Conservation (phyloP, 2,329 filamentous ascomycete species). For the Monilinia vaccinii-corymbosi region DNA sequence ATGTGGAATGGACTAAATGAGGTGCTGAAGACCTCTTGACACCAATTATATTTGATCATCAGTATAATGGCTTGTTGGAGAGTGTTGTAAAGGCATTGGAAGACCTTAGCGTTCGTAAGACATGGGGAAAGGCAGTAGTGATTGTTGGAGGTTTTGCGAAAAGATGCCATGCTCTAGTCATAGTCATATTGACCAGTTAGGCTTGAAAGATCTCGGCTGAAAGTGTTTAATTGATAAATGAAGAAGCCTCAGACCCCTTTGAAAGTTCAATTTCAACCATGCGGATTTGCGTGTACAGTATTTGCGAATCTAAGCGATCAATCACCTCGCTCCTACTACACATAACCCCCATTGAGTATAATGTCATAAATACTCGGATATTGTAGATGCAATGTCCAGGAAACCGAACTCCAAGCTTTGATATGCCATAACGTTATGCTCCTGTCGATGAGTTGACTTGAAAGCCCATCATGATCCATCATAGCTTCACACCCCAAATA, state of each 20-base stretch:
- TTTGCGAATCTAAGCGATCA: neutral
- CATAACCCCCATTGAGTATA: conserved; percentile 14
- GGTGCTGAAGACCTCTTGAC: conserved; percentile 41
- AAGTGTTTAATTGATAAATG: neutral
- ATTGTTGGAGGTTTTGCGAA: conserved; percentile 26
- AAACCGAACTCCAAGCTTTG: conserved; percentile 21
- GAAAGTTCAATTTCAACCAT: neutral
- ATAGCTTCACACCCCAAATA: conserved; percentile 54
- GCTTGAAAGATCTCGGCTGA: neutral
- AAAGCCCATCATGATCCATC: conserved; percentile 16
- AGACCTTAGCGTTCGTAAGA: conserved; percentile 40
- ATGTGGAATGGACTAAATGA: conserved; percentile 43
- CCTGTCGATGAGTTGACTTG: conserved; percentile 14
- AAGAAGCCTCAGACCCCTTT: neutral
- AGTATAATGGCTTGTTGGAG: conserved; percentile 42
- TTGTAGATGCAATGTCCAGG: conserved; percentile 16
- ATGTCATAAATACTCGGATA: conserved; percentile 17
- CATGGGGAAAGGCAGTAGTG: conserved; percentile 50
- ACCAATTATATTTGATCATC: conserved; percentile 40
- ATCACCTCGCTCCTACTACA: conserved; percentile 13
- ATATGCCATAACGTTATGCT: conserved; percentile 15
- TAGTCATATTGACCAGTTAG: neutral
- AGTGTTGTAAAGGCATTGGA: conserved; percentile 41
- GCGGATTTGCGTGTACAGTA: conserved; percentile 5
- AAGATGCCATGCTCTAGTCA: neutral